Evolutionary conservation across 2,329 filamentous ascomycete species (phyloP), one percentile per base, ranked within the genome.

Genomic region (Didymella pinodella): DNA sequence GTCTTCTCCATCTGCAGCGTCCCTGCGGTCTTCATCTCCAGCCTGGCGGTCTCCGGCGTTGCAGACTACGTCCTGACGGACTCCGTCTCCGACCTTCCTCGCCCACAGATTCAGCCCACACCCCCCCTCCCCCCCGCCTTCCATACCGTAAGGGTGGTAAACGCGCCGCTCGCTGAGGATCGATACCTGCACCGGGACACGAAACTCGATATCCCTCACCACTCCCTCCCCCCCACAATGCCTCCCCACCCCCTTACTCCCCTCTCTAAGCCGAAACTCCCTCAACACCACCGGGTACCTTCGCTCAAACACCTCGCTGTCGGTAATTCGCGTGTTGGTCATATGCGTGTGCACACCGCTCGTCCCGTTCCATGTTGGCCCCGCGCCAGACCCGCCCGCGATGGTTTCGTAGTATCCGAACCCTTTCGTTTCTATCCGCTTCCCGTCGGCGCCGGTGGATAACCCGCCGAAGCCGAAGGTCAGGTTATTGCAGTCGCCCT

Each of bases 351-450:
- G 90, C n/a, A 93, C 90, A 16, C 90, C 90, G 51, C 82, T 86
- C 11, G 89, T 88, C 36, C 91, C 91, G 60, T 89, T 82, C 90
- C 90, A 93, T 14, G 82, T 82, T 0, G 88, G 84, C 0, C 90
- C 90, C 0, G 91, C 91, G 28, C 91, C 91, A 38, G 84, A 87
- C 0, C 91, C 91, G 38, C 91, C 91, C 0, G 89, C 88, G 63
- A 95, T 93, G 6, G 91, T 94, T 76, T 95, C 91, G 75, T 94
- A 94, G 80, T 94, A 95, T 10, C 91, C 91, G 71, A 95, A 95
- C 0, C 91, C 91, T 34, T 87, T 86, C n/a, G 86, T 82, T n/a
- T 84, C 82, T 54, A 85, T 82, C 43, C 69, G 65, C 14, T 20
- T 40, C 2, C 57, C 22, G 7, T 56, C 46, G 18, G 65, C 61